phyloP scores from a whole-genome alignment of 257 asterid species.

The Ballota nigra region DNA sequence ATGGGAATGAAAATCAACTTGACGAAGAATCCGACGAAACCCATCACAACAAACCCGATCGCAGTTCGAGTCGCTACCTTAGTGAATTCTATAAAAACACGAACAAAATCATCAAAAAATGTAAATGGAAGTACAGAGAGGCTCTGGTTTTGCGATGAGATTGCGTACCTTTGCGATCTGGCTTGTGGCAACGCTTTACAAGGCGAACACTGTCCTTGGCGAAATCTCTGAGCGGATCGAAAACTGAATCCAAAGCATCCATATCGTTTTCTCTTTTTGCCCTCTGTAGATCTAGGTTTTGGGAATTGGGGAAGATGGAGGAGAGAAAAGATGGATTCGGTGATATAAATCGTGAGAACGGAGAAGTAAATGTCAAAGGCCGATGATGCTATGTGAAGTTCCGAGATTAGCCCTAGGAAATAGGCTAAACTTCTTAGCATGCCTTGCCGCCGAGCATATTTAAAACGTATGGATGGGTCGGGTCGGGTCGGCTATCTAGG shows the following conservation, averaged over 20 bases:
- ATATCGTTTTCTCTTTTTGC: conserved; percentile 9
- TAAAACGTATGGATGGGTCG: too few species aligned
- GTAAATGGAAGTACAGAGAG: not conserved
- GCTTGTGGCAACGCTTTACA: conserved; percentile 67
- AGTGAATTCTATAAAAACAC: conserved; percentile 40
- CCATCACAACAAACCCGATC: conserved; percentile 64
- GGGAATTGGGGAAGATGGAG: too few species aligned
- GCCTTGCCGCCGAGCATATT: too few species aligned
- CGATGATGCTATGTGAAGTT: too few species aligned
- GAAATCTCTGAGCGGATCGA: conserved; percentile 62
- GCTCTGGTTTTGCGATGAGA: not conserved
- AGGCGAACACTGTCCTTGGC: conserved; percentile 60
- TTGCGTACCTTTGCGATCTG: conserved; percentile 56
- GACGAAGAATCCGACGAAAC: conserved; percentile 57
- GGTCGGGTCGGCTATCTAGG: too few species aligned
- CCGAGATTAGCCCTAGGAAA: too few species aligned
- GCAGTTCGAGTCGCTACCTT: conserved; percentile 63
- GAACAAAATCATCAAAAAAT: conserved; percentile 1
- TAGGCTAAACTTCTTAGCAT: too few species aligned
- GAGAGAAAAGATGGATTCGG: too few species aligned
- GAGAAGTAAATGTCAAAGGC: too few species aligned
- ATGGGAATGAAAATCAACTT: conserved; percentile 59
- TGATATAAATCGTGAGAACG: too few species aligned
- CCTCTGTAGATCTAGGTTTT: not conserved
- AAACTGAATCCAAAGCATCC: conserved; percentile 57